Conservation (phyloP, 805 yeast species). For the Sugiyamaella mastotermitis region DNA sequence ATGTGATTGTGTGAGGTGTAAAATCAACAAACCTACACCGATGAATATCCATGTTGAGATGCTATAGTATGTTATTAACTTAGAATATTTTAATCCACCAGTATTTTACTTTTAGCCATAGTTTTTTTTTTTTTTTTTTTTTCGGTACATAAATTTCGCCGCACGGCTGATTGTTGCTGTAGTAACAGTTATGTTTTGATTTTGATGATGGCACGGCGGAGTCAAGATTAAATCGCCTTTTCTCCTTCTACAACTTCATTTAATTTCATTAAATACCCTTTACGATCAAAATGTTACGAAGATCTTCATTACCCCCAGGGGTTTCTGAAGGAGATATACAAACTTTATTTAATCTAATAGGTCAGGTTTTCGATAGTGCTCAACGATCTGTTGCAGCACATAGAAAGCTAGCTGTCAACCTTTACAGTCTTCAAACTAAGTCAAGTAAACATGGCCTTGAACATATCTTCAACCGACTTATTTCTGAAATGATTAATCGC, state of each 20-base stretch:
- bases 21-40: conserved; percentile 89
- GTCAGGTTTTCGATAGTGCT: conserved; percentile 73
- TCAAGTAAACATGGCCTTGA: conserved; percentile 48
- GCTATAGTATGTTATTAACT: too few relatives aligned
- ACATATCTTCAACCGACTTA: conserved; percentile 53
- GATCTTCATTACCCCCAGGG: conserved; percentile 13
- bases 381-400: conserved; percentile 72
- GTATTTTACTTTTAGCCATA: too few relatives aligned
- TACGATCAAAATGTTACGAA: too few relatives aligned
- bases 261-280: too few relatives aligned
- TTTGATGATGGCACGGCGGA: too few relatives aligned
- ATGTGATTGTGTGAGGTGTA: conserved; percentile 77
- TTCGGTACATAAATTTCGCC: too few relatives aligned
- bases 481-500: conserved; percentile 57
- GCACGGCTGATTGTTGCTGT: too few relatives aligned
- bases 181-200: too few relatives aligned
- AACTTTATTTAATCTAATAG: conserved; percentile 22
- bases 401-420: conserved; percentile 59
- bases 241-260: too few relatives aligned
- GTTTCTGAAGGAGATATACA: conserved; percentile 15
- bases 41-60: conserved; percentile 73
- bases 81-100: too few relatives aligned
- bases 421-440: conserved; percentile 48
- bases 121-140: too few relatives aligned
- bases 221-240: too few relatives aligned